Base-by-base conservation (phyloP, 2,329 filamentous ascomycete genomes). In the Ophiostoma himal-ulmi region DNA sequence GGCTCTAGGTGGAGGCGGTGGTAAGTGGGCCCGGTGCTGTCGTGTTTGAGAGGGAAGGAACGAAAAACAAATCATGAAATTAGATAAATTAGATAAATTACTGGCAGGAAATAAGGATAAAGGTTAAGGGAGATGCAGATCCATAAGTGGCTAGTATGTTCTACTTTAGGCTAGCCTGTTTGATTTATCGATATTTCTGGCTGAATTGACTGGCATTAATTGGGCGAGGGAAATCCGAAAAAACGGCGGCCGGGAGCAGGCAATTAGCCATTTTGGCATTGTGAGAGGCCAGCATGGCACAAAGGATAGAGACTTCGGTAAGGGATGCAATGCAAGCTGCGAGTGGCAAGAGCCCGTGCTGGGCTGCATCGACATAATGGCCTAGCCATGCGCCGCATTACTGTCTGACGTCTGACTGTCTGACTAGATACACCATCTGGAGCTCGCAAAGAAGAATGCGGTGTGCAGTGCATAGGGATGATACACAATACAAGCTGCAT, bases 41-140 rank as follows among this genome's bases (percentile, higher is more conserved):
- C 67, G 70, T 73, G 70, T 73, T 71, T 70, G 70, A 69, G 69
- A 71, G 67, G 70, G 69, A 66, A 66, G 67, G 66, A 66, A 62
- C 14, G 44, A 62, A 34, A 34, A 13, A 34, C 8, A 22, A 54
- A 54, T 5, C 8, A 52, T 52, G 6, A 52, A 20, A 62, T 36
- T 60, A 5, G 57, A 57, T 57, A 57, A 57, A 57, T 26, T 57
- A n/a, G 52, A 54, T 54, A 54, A 54, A 54, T 54, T 5, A 11
- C 0, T 30, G 52, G 44, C 44, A 22, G 52, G 52, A 62, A 60
- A 62, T 62, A 62, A 62, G 26, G 54, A 62, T 34, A 14, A 62
- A 62, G n/a, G 52, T 13, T 57, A 26, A 54, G 22, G 22, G n/a
- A 57, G 14, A 57, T 13, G 5, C 10, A 26, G 1, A 2, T 7